These are phyloP conservation scores for Anthoceros angustus DNA, from an alignment of 225 moss, liverwort and hornwort species.

Conservation along the genomic window DNA sequence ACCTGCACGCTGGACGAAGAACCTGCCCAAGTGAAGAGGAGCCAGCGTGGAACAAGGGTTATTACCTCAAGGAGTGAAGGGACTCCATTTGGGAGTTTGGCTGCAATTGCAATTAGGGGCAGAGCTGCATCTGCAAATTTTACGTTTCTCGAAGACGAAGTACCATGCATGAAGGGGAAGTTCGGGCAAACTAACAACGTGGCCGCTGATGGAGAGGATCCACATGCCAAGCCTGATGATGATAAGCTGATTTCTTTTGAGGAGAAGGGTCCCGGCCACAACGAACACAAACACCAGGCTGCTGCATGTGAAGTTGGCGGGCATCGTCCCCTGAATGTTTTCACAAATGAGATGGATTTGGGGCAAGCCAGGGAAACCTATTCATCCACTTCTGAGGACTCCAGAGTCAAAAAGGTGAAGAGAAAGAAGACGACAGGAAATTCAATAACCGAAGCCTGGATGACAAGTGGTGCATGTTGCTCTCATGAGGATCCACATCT, in stretches of 20 bases:
- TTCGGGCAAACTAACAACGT: too few relatives aligned
- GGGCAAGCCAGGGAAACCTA: neutral
- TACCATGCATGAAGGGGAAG: too few relatives aligned
- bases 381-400: neutral
- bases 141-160: too few relatives aligned
- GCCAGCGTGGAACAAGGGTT: neutral
- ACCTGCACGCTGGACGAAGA: slow-evolving; percentile 12
- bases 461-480: slow-evolving; percentile 31
- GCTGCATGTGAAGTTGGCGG: too few relatives aligned
- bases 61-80: neutral
- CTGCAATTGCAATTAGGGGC: neutral
- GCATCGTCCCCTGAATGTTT: too few relatives aligned
- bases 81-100: neutral
- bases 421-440: neutral
- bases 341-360: neutral
- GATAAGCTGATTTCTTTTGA: too few relatives aligned
- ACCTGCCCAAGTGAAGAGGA: neutral
- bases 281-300: too few relatives aligned
- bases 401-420: neutral
- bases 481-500: slow-evolving; percentile 41
- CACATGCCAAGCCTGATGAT: too few relatives aligned
- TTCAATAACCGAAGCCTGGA: slow-evolving; percentile 7
- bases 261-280: too few relatives aligned
- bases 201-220: too few relatives aligned
- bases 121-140: too few relatives aligned